A percentile compares a stretch with the other conserved stretches of the same genome.
Conservation (phyloP, 768 basidiomycete species). For the Peribolospora kevripleyi region DNA sequence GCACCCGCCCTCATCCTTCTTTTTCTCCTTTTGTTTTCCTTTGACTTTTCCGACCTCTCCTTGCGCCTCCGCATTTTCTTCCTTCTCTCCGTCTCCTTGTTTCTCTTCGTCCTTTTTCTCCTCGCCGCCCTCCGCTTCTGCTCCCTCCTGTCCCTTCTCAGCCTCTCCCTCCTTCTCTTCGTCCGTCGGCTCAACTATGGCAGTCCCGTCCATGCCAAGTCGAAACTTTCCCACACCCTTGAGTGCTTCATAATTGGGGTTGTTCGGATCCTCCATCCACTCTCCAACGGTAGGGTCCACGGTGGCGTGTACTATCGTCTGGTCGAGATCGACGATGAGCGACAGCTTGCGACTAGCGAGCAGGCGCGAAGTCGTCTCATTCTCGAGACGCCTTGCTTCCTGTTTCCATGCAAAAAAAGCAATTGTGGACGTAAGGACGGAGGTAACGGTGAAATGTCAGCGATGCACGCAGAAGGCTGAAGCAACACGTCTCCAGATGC, state of each 20-base stretch:
- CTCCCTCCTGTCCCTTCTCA: constrained; percentile 2
- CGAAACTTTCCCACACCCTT: constrained; percentile 75
- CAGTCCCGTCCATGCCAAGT: constrained; percentile 49
- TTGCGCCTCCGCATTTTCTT: constrained; percentile 21
- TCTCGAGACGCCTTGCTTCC: constrained; percentile 73
- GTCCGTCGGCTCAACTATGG: constrained; percentile 18
- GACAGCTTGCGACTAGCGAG: constrained; percentile 54
- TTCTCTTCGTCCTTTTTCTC: constrained; percentile 1
- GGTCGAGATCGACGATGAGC: constrained; percentile 93
- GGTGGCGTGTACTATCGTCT: constrained; percentile 94
- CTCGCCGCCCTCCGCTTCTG: background rate
- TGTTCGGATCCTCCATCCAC: constrained; percentile 65
- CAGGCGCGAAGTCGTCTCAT: constrained; percentile 54
- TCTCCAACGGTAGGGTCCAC: constrained; percentile 96
- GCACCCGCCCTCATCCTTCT: constrained; percentile 44
- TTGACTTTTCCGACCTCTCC: constrained; percentile 19
- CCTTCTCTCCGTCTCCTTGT: background rate
- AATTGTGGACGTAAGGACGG: background rate
- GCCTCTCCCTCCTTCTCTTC: no score
- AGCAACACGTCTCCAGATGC: constrained; percentile 1
- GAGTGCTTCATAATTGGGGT: constrained; percentile 80
- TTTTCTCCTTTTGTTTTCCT: constrained; percentile 3
- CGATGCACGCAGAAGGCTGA: background rate
- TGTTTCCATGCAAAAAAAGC: constrained; percentile 2
- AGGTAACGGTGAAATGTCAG: background rate